Conservation (phyloP, 768 basidiomycete genomes). For the Nidula microcarpa region DNA sequence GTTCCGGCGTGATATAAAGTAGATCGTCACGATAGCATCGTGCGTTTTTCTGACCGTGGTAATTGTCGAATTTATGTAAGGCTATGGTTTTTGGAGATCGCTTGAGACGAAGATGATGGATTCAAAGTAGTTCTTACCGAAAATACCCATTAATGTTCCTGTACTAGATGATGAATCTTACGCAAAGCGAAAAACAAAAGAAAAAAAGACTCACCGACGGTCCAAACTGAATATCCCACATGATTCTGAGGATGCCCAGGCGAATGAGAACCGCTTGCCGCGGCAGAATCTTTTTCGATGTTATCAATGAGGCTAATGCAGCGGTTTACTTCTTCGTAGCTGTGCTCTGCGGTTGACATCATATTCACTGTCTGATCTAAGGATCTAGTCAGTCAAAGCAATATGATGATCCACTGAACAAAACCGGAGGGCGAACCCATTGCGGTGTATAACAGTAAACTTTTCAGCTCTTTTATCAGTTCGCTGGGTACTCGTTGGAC, state of each 20-base stretch:
- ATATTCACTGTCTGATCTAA: slow-evolving; percentile 7
- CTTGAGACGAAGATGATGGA: too few species aligned
- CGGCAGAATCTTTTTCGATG: not conserved
- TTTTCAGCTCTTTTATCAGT: slow-evolving; percentile 5
- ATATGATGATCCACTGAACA: not conserved
- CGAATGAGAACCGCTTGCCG: not conserved
- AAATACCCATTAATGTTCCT: too few species aligned
- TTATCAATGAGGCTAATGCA: not conserved
- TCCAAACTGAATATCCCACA: not conserved
- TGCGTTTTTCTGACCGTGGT: slow-evolving; percentile 3
- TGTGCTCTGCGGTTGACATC: slow-evolving; percentile 7
- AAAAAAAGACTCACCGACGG: not conserved
- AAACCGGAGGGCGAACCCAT: not conserved
- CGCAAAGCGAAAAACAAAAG: not conserved
- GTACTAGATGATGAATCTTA: too few species aligned
- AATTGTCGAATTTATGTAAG: slow-evolving; percentile 4
- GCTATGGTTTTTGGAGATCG: not conserved
- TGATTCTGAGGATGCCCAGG: not conserved
- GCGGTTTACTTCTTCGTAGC: slow-evolving; percentile 5
- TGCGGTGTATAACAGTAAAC: slow-evolving; percentile 4
- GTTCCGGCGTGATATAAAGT: not conserved
- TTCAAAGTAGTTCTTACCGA: too few species aligned
- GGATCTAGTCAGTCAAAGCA: not conserved
- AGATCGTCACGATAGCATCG: slow-evolving; percentile 2
- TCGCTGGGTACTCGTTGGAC: slow-evolving; percentile 3